Conservation (phyloP, 257 asterid genomes). For the Nicotiana obtusifolia region DNA sequence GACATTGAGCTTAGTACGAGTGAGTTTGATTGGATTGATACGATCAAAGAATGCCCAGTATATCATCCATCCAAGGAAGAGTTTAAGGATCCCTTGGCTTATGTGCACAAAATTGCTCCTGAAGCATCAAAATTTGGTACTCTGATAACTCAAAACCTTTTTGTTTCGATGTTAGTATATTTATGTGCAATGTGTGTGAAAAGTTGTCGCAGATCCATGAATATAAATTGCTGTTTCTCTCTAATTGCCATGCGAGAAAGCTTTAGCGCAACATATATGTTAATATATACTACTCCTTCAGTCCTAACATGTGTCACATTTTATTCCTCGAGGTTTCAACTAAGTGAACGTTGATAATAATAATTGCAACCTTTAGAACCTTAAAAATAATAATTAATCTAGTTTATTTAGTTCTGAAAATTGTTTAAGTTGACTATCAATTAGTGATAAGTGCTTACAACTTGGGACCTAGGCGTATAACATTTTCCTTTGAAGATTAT, state of each 20-base stretch:
- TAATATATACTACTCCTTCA: not conserved
- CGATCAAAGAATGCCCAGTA: slow-evolving; percentile 28
- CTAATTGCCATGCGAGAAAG: not conserved
- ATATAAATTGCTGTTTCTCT: not conserved
- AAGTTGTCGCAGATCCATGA: not conserved
- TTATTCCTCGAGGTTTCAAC: not conserved
- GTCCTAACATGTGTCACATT: not conserved
- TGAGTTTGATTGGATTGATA: slow-evolving; percentile 24
- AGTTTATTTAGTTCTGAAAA: not conserved
- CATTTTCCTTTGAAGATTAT: not conserved
- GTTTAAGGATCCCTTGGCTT: slow-evolving; percentile 35
- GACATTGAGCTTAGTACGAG: not conserved
- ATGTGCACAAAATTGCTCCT: slow-evolving; percentile 28
- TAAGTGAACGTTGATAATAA: not conserved
- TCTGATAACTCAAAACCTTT: not conserved
- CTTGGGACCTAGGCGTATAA: not conserved
- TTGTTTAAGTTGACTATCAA: no score
- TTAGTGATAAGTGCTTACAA: not conserved
- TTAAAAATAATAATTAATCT: not conserved
- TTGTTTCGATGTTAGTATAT: not conserved
- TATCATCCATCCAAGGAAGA: slow-evolving; percentile 39
- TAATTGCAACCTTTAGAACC: not conserved
- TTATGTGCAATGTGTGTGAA: not conserved
- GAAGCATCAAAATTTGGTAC: slow-evolving; percentile 49
- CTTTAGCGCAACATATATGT: not conserved